Evolutionary conservation across 176 grass and related monocot species (phyloP).

Genomic region (Aegilops tauschii): DNA sequence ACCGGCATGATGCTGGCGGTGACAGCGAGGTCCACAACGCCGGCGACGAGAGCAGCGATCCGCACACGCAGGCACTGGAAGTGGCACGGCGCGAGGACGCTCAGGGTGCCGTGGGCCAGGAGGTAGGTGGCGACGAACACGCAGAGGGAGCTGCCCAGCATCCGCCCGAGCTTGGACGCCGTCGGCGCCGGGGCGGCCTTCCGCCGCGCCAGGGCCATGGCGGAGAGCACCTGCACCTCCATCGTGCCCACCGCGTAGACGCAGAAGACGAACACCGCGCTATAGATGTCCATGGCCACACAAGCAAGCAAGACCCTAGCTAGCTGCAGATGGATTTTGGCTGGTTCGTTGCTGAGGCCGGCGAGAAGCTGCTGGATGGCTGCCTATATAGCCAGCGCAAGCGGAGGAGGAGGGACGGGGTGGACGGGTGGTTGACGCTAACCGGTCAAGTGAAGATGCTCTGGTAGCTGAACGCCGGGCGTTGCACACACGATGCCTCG

Average conservation of each 20-base stretch:
- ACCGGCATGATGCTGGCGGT: background rate
- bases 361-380: background rate
- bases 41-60: background rate
- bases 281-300: background rate
- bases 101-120: background rate
- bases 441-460: background rate
- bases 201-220: background rate
- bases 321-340: background rate
- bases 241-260: background rate
- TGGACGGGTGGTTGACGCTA: too few relatives aligned
- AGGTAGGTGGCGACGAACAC: background rate
- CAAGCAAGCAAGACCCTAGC: background rate
- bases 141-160: background rate
- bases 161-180: background rate
- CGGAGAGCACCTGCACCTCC: background rate
- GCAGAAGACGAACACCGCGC: background rate
- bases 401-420: background rate
- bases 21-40: background rate
- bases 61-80: background rate
- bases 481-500: background rate
- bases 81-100: background rate
- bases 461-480: background rate
- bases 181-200: background rate
- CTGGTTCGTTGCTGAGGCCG: background rate
- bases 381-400: background rate